phyloP scores from a whole-genome alignment of 768 basidiomycete species.

The Auriscalpium microsporum region DNA sequence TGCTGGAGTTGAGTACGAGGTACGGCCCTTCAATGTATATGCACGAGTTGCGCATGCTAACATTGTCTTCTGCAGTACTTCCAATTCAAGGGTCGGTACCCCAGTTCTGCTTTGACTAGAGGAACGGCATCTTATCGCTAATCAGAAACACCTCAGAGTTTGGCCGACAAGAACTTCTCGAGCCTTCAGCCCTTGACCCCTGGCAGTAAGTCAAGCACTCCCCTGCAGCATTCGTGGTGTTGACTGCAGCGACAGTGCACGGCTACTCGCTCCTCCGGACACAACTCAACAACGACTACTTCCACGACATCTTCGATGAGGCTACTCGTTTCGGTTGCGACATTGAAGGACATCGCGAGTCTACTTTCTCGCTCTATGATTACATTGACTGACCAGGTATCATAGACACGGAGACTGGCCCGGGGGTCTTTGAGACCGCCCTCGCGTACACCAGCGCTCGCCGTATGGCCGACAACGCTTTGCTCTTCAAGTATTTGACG shows the following conservation, averaged over 20 bases:
- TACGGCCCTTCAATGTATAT: constrained; percentile 23
- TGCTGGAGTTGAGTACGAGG: constrained; percentile 94
- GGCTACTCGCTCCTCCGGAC: constrained; percentile 92
- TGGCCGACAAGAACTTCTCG: constrained; percentile 70
- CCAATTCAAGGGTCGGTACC: constrained; percentile 69
- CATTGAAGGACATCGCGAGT: constrained; percentile 78
- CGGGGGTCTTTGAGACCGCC: constrained; percentile 82
- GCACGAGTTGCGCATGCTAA: background rate
- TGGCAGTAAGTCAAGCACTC: constrained; percentile 59
- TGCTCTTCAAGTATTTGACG: constrained; percentile 85
- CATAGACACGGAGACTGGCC: constrained; percentile 87
- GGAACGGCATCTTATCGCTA: constrained; percentile 4
- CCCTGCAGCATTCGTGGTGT: background rate
- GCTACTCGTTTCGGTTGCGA: constrained; percentile 63
- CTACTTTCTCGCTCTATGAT: background rate
- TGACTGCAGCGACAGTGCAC: constrained; percentile 56
- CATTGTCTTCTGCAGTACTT: constrained; percentile 50
- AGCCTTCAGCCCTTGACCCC: constrained; percentile 76
- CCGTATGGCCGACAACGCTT: constrained; percentile 86
- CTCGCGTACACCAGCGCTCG: constrained; percentile 73
- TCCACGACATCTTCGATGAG: constrained; percentile 79
- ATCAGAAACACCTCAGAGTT: constrained; percentile 71
- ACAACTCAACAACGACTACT: constrained; percentile 83
- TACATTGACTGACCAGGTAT: background rate
- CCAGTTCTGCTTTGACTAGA: background rate